These are phyloP conservation scores for Capsella rubella DNA, from an alignment of 441 rosid genomes.

Conservation along the genomic window DNA sequence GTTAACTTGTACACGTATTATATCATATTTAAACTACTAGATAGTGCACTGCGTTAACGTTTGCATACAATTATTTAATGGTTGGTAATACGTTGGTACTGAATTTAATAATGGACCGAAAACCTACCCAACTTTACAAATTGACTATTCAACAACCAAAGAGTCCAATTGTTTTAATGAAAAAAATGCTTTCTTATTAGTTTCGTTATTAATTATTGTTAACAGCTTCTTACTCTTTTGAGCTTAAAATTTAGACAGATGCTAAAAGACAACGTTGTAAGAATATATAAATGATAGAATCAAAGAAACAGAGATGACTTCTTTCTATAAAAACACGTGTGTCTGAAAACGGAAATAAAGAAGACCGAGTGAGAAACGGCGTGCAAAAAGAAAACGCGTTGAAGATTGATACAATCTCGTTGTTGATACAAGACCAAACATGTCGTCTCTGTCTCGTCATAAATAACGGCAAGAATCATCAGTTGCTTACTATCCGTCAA, in stretches of 20 bases:
- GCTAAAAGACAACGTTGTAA: constrained; percentile 6
- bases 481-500: constrained; percentile 14
- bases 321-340: constrained; percentile 18
- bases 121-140: constrained; percentile 10
- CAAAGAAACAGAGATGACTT: constrained; percentile 24
- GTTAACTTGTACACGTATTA: not conserved
- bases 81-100: constrained; percentile 1
- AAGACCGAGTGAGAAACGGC: constrained; percentile 26
- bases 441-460: constrained; percentile 17
- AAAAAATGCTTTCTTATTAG: not conserved
- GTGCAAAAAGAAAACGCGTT: constrained; percentile 28
- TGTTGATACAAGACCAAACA: not conserved
- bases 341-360: constrained; percentile 20
- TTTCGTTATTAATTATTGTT: not conserved
- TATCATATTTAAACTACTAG: not conserved
- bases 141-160: constrained; percentile 16
- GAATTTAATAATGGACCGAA: not conserved
- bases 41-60: not conserved
- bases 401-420: constrained; percentile 10
- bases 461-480: not conserved
- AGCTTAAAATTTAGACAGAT: no score
- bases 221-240: not conserved
- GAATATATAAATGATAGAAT: not conserved
- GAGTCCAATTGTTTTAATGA: not conserved
- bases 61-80: not conserved